phyloP scores from a whole-genome alignment of 768 basidiomycete genomes.

The Pleurotus pulmonarius region DNA sequence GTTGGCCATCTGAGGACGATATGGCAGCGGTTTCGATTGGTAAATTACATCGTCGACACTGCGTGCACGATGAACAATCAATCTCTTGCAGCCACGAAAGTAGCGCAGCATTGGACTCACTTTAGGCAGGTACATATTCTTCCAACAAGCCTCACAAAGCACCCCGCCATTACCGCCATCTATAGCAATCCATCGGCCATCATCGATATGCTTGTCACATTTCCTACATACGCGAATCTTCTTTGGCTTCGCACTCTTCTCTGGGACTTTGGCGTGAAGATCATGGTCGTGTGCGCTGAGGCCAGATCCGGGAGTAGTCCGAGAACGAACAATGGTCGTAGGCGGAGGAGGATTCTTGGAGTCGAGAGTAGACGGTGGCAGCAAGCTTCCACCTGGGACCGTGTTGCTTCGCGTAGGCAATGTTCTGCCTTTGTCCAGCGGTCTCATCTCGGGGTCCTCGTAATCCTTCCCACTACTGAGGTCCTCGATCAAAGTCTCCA shows the following conservation, averaged over 20 bases:
- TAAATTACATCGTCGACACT: slow-evolving; percentile 85
- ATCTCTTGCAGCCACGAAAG: slow-evolving; percentile 6
- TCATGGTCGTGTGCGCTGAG: neutral
- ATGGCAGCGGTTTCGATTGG: slow-evolving; percentile 92
- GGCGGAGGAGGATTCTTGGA: slow-evolving; percentile 56
- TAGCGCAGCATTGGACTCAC: slow-evolving; percentile 34
- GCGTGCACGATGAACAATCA: neutral
- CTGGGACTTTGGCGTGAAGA: neutral
- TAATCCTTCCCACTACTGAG: neutral
- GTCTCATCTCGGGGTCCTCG: slow-evolving; percentile 17
- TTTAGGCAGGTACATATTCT: slow-evolving; percentile 93
- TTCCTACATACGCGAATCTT: slow-evolving; percentile 55
- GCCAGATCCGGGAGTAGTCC: neutral
- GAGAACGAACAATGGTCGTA: slow-evolving; percentile 33
- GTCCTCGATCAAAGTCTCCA: slow-evolving; percentile 51
- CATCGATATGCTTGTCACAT: slow-evolving; percentile 68
- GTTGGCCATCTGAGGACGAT: slow-evolving; percentile 86
- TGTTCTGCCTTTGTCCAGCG: neutral
- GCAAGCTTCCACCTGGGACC: slow-evolving; percentile 26
- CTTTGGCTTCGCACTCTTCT: slow-evolving; percentile 26
- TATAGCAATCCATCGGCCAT: slow-evolving; percentile 79
- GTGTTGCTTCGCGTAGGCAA: neutral
- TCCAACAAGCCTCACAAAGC: slow-evolving; percentile 91
- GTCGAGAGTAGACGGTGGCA: slow-evolving; percentile 36
- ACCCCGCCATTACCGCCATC: slow-evolving; percentile 69